Conservation (phyloP, 2,329 filamentous ascomycete species). For the Cladosporium sp. region DNA sequence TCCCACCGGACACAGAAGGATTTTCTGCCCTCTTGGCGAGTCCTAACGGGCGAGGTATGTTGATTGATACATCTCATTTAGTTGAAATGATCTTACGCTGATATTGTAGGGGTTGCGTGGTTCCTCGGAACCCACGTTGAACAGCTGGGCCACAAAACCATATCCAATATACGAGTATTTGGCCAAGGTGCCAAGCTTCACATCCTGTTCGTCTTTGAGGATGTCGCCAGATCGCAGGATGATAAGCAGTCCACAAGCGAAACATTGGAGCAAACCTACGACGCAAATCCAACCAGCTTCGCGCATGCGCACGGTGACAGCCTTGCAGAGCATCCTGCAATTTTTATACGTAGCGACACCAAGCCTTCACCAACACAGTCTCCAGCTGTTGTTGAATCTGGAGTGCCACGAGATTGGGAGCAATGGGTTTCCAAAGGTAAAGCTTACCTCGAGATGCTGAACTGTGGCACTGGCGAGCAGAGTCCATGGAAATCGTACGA, state of each 20-base stretch:
- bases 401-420: neutral
- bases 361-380: no score
- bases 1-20: neutral
- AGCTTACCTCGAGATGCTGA: neutral
- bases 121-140: neutral
- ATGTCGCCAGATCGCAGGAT: neutral
- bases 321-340: no score
- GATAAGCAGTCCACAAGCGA: neutral
- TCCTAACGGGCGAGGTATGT: constrained; percentile 1
- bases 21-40: neutral
- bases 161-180: neutral
- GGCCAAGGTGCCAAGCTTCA: neutral
- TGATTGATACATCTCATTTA: neutral
- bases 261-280: no score
- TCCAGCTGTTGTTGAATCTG: no score
- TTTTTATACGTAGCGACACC: no score
- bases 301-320: no score
- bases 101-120: neutral
- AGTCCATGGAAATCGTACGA: constrained; percentile 8
- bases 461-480: neutral
- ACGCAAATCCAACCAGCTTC: no score
- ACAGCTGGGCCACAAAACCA: constrained; percentile 3
- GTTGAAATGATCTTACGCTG: neutral
- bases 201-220: neutral
- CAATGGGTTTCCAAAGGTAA: neutral